A percentile compares a stretch with the other conserved stretches of the same genome.
These are phyloP conservation scores for Arthrocladium fulminans DNA, from an alignment of 2,329 filamentous ascomycete species.

Conservation along the genomic window DNA sequence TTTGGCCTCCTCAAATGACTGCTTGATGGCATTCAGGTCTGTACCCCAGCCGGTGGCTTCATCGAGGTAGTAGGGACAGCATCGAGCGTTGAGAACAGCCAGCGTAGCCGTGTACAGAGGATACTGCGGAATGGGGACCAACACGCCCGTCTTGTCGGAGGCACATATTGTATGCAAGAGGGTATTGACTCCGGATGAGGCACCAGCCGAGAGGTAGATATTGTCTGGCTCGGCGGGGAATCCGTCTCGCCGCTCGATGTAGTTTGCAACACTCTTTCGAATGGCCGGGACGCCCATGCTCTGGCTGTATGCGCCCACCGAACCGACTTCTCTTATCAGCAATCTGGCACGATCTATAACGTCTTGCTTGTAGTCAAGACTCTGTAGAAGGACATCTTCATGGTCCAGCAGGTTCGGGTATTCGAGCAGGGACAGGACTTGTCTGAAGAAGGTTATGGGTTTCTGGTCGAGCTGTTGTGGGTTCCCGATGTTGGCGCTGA, in stretches of 20 bases:
- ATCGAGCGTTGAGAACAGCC: constrained; percentile 70
- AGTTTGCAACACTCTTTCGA: constrained; percentile 79
- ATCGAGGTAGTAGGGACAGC: constrained; percentile 89
- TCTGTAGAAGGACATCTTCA: constrained; percentile 64
- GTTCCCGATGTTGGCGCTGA: constrained; percentile 98
- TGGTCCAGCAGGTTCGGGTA: constrained; percentile 78
- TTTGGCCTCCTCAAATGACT: constrained; percentile 65
- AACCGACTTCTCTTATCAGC: constrained; percentile 74
- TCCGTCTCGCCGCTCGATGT: constrained; percentile 87
- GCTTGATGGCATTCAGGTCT: constrained; percentile 66
- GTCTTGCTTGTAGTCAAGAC: constrained; percentile 80
- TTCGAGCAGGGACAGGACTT: constrained; percentile 87
- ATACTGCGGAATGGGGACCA: constrained; percentile 95
- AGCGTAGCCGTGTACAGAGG: constrained; percentile 94
- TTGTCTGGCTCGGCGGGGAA: constrained; percentile 70
- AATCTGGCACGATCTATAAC: constrained; percentile 74
- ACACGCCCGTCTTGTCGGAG: constrained; percentile 65
- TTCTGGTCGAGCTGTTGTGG: constrained; percentile 98
- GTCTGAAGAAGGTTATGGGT: constrained; percentile 96
- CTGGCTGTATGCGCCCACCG: constrained; percentile 92
- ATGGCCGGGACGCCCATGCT: constrained; percentile 82
- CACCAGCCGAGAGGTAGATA: constrained; percentile 86
- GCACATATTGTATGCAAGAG: constrained; percentile 84
- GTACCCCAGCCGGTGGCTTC: constrained; percentile 83
- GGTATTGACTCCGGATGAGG: constrained; percentile 90